Evolutionary conservation across 352 stramenopile species (phyloP), one percentile per base, ranked within the genome.

Genomic region (Globisporangium spinosum): DNA sequence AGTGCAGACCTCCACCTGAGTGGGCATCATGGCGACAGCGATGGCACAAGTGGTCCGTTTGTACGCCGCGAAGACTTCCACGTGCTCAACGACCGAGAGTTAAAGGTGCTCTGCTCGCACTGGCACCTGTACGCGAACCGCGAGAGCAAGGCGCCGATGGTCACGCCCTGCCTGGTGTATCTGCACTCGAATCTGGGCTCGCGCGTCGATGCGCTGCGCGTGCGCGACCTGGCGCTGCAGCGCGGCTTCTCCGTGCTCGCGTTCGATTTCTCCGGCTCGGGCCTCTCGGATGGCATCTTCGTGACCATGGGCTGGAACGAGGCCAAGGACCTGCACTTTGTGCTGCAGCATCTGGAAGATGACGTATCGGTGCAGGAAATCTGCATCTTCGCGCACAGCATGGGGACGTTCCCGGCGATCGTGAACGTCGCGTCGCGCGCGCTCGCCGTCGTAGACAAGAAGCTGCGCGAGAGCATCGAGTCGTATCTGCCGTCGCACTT

Each of bases 301-400:
- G 87, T 96, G 64, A 96, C 87, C 4, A 90, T 93, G 78, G 89
- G 89, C 47, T 95, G 84, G 84, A 93, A 93, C 71, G 89, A 95
- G 62, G 73, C 77, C 17, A 71, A 82, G 54, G 89, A 96, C 64
- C 67, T 96, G 61, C 75, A 90, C 47, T 76, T 76, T 32, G 84
- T 96, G 49, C 71, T 95, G 56, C 70, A 91, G 69, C 76, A 76
- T 8, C 49, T 94, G 0, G 83, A 93, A 32, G 51, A 65, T 12
- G 74, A 91, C 62, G 40, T 54, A 3, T 78, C 65, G 27, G 83
- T 94, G 23, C 74, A 74, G 32, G 74, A 83, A 9, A 74, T 94
- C 58, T 87, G 77, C 61, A 71, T 95, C 29, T 95, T 90, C 67
- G 86, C 83, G 5, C 88, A 95, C 71, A 93, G 83, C 62, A 95